Conservation (phyloP, 768 basidiomycete genomes). For the Rhizopogon roseolus region DNA sequence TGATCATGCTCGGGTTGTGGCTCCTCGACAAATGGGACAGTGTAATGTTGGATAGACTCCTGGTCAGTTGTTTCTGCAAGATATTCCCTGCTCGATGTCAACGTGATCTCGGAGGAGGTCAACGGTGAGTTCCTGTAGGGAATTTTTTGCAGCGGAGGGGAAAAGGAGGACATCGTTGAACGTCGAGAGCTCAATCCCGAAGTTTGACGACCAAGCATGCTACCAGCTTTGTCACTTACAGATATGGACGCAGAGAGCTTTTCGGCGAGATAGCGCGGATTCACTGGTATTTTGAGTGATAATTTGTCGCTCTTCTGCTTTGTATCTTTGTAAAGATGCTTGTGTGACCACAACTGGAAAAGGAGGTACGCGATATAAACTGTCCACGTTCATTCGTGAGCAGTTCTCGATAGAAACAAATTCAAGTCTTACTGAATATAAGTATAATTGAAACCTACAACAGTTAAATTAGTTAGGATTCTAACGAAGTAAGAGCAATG, state of each 20-base stretch:
- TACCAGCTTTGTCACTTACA: conserved; percentile 19
- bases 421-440: conserved; percentile 39
- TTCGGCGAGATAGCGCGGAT: conserved; percentile 22
- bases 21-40: conserved; percentile 21
- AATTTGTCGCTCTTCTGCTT: conserved; percentile 40
- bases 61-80: conserved; percentile 5
- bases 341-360: conserved; percentile 56
- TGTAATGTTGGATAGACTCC: conserved; percentile 7
- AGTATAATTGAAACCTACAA: conserved; percentile 47
- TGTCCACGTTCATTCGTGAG: conserved; percentile 14
- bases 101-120: conserved; percentile 23
- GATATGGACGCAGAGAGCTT: conserved; percentile 8
- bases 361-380: conserved; percentile 48
- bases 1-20: not conserved
- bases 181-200: conserved; percentile 10
- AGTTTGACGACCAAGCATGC: conserved; percentile 13
- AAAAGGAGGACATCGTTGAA: conserved; percentile 10
- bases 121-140: conserved; percentile 8
- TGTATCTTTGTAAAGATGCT: conserved; percentile 44
- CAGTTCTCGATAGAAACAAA: not conserved
- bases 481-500: conserved; percentile 3
- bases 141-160: conserved; percentile 3
- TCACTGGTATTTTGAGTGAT: conserved; percentile 27
- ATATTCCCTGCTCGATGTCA: conserved; percentile 7
- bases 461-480: not conserved